A percentile compares a stretch with the other conserved stretches of the same genome.
Conservation (phyloP, 208 protist genomes). For the Trypanosoma lewisi region DNA sequence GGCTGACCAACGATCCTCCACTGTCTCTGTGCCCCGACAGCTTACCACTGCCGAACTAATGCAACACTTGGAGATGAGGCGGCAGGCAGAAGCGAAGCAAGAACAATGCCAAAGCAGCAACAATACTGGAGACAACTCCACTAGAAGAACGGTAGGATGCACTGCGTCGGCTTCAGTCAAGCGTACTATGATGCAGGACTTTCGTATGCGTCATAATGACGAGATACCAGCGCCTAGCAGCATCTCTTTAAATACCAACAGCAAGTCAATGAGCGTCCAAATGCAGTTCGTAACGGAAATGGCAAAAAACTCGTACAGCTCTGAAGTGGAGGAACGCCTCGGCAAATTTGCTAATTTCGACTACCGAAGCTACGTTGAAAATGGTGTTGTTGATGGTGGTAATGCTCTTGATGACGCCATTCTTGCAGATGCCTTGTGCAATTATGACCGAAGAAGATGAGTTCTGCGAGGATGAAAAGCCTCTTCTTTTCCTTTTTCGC, state of each 20-base stretch:
- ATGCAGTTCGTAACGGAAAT: constrained; percentile 48
- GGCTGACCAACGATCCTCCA: neutral
- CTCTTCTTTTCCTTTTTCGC: neutral
- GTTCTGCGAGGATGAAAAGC: neutral
- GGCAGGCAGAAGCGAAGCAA: constrained; percentile 17
- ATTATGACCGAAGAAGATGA: constrained; percentile 47
- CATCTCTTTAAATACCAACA: constrained; percentile 1
- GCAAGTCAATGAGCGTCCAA: constrained; percentile 12
- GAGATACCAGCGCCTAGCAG: constrained; percentile 6
- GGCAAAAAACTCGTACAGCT: constrained; percentile 42
- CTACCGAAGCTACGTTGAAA: constrained; percentile 71
- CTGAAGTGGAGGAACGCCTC: constrained; percentile 44
- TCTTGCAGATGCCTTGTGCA: constrained; percentile 74
- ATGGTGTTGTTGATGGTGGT: constrained; percentile 42
- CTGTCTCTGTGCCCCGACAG: constrained; percentile 3
- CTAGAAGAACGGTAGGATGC: neutral
- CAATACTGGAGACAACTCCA: neutral
- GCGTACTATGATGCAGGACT: constrained; percentile 29
- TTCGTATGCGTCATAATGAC: constrained; percentile 27
- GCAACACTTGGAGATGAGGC: constrained; percentile 17
- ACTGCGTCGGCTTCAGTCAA: constrained; percentile 13
- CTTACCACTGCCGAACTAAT: constrained; percentile 23
- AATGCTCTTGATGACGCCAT: constrained; percentile 67
- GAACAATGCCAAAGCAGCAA: neutral
- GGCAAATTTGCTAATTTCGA: constrained; percentile 65